Conservation (phyloP, 1,284 basidiomycete species). For the Takashimella koratensis region DNA sequence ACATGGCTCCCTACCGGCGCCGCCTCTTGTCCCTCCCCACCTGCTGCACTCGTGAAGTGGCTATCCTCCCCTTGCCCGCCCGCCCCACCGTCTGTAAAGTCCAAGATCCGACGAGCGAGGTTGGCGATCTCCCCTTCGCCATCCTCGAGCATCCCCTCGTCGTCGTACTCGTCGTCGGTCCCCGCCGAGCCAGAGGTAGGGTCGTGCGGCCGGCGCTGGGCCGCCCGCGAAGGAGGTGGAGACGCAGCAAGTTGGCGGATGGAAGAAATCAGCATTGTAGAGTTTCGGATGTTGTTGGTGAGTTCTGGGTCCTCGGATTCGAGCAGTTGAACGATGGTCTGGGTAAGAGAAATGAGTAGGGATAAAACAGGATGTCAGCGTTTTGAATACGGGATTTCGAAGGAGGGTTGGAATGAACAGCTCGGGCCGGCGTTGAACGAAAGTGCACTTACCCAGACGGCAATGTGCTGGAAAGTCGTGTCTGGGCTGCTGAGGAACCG, state of each 20-base stretch:
- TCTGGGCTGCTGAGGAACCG: conserved; percentile 91
- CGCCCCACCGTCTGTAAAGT: conserved; percentile 61
- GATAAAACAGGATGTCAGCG: not conserved
- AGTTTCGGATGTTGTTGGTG: conserved; percentile 80
- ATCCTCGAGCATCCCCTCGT: conserved; percentile 62
- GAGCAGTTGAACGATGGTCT: conserved; percentile 90
- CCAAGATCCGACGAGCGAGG: conserved; percentile 76
- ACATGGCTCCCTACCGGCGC: conserved; percentile 20
- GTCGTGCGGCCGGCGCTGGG: conserved; percentile 56
- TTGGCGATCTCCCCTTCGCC: conserved; percentile 67
- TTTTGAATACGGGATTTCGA: not conserved
- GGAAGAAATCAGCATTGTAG: conserved; percentile 72
- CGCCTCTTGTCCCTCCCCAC: conserved; percentile 11
- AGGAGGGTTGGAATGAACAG: too few relatives aligned
- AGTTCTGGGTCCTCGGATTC: conserved; percentile 92
- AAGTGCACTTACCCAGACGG: conserved; percentile 66
- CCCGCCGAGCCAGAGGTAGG: conserved; percentile 18
- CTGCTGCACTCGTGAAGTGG: conserved; percentile 1
- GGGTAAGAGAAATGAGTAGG: too few relatives aligned
- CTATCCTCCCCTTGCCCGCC: conserved; percentile 9
- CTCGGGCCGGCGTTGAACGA: too few relatives aligned
- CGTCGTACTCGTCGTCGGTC: conserved; percentile 67
- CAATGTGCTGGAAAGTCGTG: conserved; percentile 99
- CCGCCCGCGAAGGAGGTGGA: conserved; percentile 68
- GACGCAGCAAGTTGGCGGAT: conserved; percentile 76